These are phyloP conservation scores for Fusarium longipes DNA, from an alignment of 2,329 filamentous ascomycete species.

Conservation along the genomic window DNA sequence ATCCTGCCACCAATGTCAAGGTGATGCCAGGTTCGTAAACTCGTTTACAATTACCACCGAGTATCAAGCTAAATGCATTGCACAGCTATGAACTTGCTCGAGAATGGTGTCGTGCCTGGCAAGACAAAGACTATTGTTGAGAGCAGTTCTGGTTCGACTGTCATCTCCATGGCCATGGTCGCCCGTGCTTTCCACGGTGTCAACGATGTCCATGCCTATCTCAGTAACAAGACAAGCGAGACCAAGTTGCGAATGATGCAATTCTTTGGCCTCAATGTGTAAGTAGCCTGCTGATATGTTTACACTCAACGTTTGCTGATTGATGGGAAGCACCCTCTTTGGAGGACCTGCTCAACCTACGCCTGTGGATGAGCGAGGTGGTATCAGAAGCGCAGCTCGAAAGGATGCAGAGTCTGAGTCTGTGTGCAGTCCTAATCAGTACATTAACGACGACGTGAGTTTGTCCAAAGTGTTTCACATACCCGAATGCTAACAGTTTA, in stretches of 20 bases:
- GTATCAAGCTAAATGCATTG: conserved; percentile 15
- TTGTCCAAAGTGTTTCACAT: accelerated
- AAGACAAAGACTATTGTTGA: conserved; percentile 67
- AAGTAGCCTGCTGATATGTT: conserved; percentile 9
- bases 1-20: conserved; percentile 72
- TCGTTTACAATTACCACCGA: not conserved
- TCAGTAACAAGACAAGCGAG: conserved; percentile 61
- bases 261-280: conserved; percentile 51
- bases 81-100: conserved; percentile 59
- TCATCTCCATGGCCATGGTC: conserved; percentile 64
- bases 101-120: conserved; percentile 56
- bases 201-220: conserved; percentile 56
- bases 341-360: conserved; percentile 51
- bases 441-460: conserved; percentile 50
- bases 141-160: conserved; percentile 70
- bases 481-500: not conserved
- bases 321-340: conserved; percentile 44
- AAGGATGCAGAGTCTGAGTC: conserved; percentile 47
- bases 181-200: conserved; percentile 53
- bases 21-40: conserved; percentile 62
- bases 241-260: conserved; percentile 50
- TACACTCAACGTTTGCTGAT: conserved; percentile 3
- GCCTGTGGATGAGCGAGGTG: conserved; percentile 49
- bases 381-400: conserved; percentile 47
- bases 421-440: conserved; percentile 50